Evolutionary conservation across 208 protist genomes (phyloP).

Genomic region (Entamoeba invadens): DNA sequence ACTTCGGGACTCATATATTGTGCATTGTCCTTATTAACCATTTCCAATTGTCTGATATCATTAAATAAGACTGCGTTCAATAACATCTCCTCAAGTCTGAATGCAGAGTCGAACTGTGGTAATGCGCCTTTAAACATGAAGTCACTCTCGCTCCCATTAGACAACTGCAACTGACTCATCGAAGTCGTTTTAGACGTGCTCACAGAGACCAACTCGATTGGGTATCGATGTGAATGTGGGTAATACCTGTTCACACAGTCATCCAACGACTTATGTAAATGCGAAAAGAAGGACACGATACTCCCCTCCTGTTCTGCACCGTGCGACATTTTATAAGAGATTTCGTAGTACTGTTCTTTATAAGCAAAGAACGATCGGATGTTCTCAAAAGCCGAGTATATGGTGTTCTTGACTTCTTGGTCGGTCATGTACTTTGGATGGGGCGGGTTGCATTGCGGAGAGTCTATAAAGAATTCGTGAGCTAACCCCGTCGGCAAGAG

Average conservation of each 20-base stretch:
- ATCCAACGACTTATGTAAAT: not conserved
- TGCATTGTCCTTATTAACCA: not conserved
- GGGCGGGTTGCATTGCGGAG: not conserved
- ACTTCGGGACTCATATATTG: not conserved
- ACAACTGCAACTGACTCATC: not conserved
- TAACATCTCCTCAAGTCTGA: not conserved
- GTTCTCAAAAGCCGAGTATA: not conserved
- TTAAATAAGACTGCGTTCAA: not conserved
- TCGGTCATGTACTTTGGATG: not conserved
- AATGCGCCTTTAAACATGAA: not conserved
- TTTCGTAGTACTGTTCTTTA: not conserved
- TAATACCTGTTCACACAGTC: not conserved
- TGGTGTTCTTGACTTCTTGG: not conserved
- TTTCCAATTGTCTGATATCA: not conserved
- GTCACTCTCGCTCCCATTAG: not conserved
- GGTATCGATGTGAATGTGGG: not conserved
- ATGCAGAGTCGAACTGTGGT: not conserved
- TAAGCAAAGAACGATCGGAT: not conserved
- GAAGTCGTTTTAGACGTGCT: not conserved
- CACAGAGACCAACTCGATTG: not conserved
- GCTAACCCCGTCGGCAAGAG: not conserved
- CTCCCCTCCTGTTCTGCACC: not conserved
- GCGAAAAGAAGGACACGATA: not conserved
- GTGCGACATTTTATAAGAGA: not conserved
- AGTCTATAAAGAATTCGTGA: not conserved